phyloP scores from a whole-genome alignment of 176 grass and related monocot genomes.

The Carex kokanica region DNA sequence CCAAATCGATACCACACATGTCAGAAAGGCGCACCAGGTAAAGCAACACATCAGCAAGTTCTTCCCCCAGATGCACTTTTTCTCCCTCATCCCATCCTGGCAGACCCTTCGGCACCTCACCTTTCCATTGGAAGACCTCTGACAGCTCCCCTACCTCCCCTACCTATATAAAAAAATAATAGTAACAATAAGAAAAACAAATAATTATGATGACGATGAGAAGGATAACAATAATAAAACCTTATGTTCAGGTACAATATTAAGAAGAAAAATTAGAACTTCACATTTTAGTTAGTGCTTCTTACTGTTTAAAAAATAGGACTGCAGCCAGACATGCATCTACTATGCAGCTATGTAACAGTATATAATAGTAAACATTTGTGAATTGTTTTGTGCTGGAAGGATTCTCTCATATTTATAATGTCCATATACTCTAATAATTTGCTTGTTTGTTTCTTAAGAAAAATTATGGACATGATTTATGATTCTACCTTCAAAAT shows the following conservation, averaged over 20 bases:
- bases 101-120: slow-evolving; percentile 85
- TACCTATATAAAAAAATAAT: slow-evolving; percentile 39
- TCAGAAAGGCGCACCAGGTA: slow-evolving; percentile 83
- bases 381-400: neutral
- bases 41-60: slow-evolving; percentile 80
- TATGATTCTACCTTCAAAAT: neutral
- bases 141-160: slow-evolving; percentile 91
- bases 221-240: slow-evolving; percentile 2
- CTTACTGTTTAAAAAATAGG: neutral
- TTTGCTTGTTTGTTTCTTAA: neutral
- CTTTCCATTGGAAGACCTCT: slow-evolving; percentile 97
- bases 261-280: neutral
- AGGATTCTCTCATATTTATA: neutral
- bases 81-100: slow-evolving; percentile 64
- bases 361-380: neutral
- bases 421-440: neutral
- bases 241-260: neutral
- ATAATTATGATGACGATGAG: neutral
- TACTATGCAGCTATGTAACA: slow-evolving; percentile 32
- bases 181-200: neutral
- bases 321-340: slow-evolving; percentile 27
- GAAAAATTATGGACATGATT: neutral
- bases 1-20: slow-evolving; percentile 73
- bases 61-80: slow-evolving; percentile 87
- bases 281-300: slow-evolving; percentile 8